These are phyloP conservation scores for Penstemon davidsonii DNA, from an alignment of 257 asterid species.

Conservation along the genomic window DNA sequence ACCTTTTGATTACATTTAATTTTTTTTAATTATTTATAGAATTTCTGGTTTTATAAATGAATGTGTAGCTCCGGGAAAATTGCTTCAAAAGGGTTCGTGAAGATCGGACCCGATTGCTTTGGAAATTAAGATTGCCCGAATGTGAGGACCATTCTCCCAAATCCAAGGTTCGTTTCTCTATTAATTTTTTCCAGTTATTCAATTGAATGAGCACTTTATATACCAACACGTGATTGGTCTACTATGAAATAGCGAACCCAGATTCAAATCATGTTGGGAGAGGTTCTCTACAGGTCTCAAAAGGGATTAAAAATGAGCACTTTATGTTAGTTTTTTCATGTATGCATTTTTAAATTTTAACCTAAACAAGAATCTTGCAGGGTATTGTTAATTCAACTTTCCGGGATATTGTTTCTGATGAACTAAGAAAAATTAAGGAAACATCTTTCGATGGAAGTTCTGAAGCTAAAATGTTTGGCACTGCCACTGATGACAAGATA, in stretches of 20 bases:
- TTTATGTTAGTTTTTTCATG: conserved; percentile 9
- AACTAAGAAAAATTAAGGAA: conserved; percentile 63
- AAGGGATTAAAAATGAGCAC: not conserved
- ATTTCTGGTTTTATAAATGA: conserved; percentile 18
- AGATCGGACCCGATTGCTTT: conserved; percentile 77
- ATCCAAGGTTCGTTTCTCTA: conserved; percentile 36
- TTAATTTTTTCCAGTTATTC: not conserved
- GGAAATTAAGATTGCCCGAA: conserved; percentile 66
- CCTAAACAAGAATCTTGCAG: conserved; percentile 41
- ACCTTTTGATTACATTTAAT: not conserved
- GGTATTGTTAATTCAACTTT: conserved; percentile 60
- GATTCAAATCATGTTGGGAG: too few relatives aligned
- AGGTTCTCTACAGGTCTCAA: too few relatives aligned
- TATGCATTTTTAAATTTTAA: conserved; percentile 4
- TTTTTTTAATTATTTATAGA: not conserved
- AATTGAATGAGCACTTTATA: too few relatives aligned
- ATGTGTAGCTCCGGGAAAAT: conserved; percentile 79
- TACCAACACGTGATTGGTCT: too few relatives aligned
- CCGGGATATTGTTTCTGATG: conserved; percentile 72
- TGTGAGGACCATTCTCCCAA: conserved; percentile 33
- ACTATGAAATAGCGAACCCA: too few relatives aligned
- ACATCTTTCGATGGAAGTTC: conserved; percentile 35
- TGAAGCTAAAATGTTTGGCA: conserved; percentile 26
- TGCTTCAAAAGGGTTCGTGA: conserved; percentile 80
- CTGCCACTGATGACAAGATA: conserved; percentile 57